Base-by-base conservation (phyloP, 106 monocot genomes). In the Dendrobium catenatum region DNA sequence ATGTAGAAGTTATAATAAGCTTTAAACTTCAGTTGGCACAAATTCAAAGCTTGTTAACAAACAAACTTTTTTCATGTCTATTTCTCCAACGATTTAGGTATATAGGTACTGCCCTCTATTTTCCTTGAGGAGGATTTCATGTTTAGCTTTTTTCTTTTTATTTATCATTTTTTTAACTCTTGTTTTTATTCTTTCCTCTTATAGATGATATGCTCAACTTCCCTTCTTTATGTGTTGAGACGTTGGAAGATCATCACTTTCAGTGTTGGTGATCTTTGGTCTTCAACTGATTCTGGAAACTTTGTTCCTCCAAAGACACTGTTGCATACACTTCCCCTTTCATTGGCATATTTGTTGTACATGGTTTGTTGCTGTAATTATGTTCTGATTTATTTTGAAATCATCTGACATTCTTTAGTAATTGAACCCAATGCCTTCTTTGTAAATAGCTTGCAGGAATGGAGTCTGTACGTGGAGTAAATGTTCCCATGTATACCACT, bases 401-500 rank as follows among this genome's bases (percentile, higher is more conserved):
- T 64, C 40, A 27, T 55, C 73, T 8, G 48, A 41, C 72, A 40
- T 54, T n/a, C 26, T 8, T 26, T 74, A 70, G 73, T 72, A 29
- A 2, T 46, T 8, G 33, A 73, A 18, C 72, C 58, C n/a, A 3
- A 43, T 78, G 24, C 76, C 61, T 83, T 1, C 72, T 79, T 46
- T 49, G 49, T 27, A 72, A 19, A 86, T 82, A 99, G 99, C 81
- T 99, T 79, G 95, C 91, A 79, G 90, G 93, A 37, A 99, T 99
- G 99, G 99, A 99, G 66, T 91, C 99, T 82, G 87, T 99, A 27
- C 99, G 99, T 81, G 99, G 99, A 77, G 99, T 99, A 16, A 99
- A 99, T 85, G 99, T 99, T 81, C 99, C 99, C 24, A 99, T 99
- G 99, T 99, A 99, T 76, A 99, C 99, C 37, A 95, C 95, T 20